Base-by-base conservation (phyloP, 2,329 filamentous ascomycete genomes). In the Fusarium abutilonis region DNA sequence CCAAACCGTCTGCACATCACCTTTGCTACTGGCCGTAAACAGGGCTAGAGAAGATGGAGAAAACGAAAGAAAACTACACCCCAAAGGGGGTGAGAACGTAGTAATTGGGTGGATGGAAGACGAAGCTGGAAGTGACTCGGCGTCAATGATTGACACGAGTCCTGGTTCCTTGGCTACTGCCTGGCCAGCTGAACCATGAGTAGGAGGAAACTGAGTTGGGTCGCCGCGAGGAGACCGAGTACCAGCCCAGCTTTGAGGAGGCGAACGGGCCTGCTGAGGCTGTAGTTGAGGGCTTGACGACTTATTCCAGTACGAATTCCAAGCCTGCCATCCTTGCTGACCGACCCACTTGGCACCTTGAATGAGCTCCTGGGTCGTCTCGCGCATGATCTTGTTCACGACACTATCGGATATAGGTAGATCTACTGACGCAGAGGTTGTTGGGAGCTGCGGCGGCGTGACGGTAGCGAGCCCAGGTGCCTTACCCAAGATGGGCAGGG, bases 1-100 rank as follows among this genome's bases (percentile, higher is more conserved):
- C 91, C 91, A 95, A 1, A 94, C 86, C 8, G 87, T 90, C 70
- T 93, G 89, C 6, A 91, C 84, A 70, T 96, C 92, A n/a, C 91
- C 91, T 73, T 93, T 93, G 70, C 83, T 89, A 75, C 90, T 94
- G 7, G 90, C 89, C 0, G 90, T 93, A 75, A 95, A 89, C 10
- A 96, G 80, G 47, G 86, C 86, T 23, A 93, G 75, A 0, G 90
- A 91, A 7, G 85, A 86, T 0, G 91, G 90, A 2, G 91, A 88
- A 63, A 96, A 90, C 0, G 90, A 93, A 29, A 95, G 73, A 71
- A 91, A 93, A 72, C 91, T 94, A 74, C 91, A 94, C 9, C 92
- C 92, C 14, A 90, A 82, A 1, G 87, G 85, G 2, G 89, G 82
- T 28, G 83, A 82, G 68, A 95, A 93, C 0, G 90, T 92, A 3